Conservation (phyloP, 495 filamentous ascomycete genomes). For the Tuber brumale region DNA sequence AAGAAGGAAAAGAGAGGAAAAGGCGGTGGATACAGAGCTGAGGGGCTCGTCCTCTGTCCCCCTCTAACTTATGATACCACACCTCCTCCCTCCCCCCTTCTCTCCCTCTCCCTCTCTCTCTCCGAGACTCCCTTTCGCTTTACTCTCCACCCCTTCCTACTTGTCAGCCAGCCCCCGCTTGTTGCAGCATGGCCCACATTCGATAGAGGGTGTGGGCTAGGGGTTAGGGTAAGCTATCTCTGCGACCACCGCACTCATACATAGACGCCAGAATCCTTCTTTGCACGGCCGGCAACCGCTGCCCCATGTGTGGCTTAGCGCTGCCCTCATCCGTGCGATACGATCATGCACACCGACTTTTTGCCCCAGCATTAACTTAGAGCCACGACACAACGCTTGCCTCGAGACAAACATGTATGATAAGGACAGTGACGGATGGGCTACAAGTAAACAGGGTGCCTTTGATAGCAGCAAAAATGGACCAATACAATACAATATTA, state of each 20-base stretch:
- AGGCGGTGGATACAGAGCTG: background rate
- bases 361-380: background rate
- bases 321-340: background rate
- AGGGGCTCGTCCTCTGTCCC: background rate
- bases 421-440: background rate
- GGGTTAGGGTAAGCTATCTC: background rate
- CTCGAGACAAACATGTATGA: background rate
- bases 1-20: background rate
- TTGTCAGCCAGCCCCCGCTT: background rate
- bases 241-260: background rate
- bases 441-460: background rate
- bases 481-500: background rate
- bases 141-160: background rate
- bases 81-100: too few species aligned
- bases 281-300: background rate
- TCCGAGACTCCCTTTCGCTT: background rate
- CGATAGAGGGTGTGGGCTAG: background rate
- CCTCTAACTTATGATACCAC: background rate
- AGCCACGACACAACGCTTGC: background rate
- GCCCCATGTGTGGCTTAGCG: background rate
- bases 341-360: background rate
- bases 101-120: background rate
- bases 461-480: background rate
- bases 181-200: background rate
- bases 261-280: background rate